Evolutionary conservation across 768 basidiomycete genomes (phyloP), one percentile per base, ranked within the genome.

Genomic region (Tricholoma flavovirens): DNA sequence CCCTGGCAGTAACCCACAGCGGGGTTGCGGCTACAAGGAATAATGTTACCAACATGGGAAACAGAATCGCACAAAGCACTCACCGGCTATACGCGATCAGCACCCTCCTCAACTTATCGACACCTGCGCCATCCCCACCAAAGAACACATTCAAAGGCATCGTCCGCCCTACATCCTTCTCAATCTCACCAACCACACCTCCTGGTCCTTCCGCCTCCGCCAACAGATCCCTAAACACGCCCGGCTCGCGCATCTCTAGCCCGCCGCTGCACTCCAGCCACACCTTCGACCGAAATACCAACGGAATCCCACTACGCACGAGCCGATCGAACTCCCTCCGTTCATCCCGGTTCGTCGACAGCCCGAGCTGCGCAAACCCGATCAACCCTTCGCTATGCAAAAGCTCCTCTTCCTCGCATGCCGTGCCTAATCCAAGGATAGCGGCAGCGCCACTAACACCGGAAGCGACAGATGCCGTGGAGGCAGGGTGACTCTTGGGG

Each of bases 61-160:
- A 49, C 14, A 10, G 57, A 21, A 6, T 50, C 52, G 36, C 12
- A 42, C 7, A 36, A 45, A 42, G 11, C 2, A 72, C 89, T 66
- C 55, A 92, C 95, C 91, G 83, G 66, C 93, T 93, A 69, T 96
- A 98, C 0, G 95, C 97, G 48, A 80, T 82, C 72, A 99, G 76
- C 35, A 98, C 92, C 60, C 94, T 79, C 52, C 95, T 77, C 54
- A 99, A 72, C 72, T 99, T 99, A 51, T 86, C 82, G 11, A 98
- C 94, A 2, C 97, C 97, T 0, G 86, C 90, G 0, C 97, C 97
- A 69, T 97, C 94, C 0, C 96, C 93, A 0, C 93, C 97, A 73
- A 98, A 99, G 76, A 97, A 98, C 29, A 98, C 82, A 65, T 97
- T 97, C 43, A 93, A 72, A 0, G 95, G 94, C 88, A 96, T 88